Percentiles rank a stretch among this genome's conserved stretches.
Conservation (phyloP, 2,329 filamentous ascomycete genomes). For the Neofusicoccum sp. region DNA sequence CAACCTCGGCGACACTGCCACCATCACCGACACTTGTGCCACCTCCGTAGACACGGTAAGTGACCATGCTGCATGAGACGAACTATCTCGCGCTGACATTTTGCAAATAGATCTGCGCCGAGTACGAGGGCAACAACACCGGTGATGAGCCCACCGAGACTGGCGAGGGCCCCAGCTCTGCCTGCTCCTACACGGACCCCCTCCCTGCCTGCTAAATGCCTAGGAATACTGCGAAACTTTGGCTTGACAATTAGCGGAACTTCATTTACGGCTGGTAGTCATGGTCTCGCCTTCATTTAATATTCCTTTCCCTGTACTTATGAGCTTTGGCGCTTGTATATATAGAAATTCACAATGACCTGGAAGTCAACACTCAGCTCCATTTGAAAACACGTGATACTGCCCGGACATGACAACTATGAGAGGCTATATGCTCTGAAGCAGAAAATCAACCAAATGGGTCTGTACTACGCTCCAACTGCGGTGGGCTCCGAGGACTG, state of each 20-base stretch:
- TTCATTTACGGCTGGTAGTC: background rate
- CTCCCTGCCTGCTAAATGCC: slow-evolving; percentile 3
- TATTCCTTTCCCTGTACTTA: background rate
- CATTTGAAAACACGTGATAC: no score
- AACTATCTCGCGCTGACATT: background rate
- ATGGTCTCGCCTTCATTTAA: background rate
- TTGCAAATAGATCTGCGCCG: slow-evolving; percentile 34
- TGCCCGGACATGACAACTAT: no score
- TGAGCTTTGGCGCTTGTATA: background rate
- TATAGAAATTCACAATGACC: no score
- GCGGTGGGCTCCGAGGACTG: slow-evolving; percentile 32
- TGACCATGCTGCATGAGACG: slow-evolving; percentile 14
- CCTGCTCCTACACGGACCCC: slow-evolving; percentile 33
- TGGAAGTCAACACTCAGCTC: no score
- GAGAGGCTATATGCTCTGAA: slow-evolving; percentile 27
- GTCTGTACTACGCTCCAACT: slow-evolving; percentile 28
- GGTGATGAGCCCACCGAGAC: slow-evolving; percentile 37
- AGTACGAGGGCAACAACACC: slow-evolving; percentile 39
- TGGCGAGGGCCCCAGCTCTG: slow-evolving; percentile 33
- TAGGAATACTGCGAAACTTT: background rate
- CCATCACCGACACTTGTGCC: slow-evolving; percentile 25
- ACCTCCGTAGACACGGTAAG: slow-evolving; percentile 39
- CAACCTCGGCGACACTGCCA: slow-evolving; percentile 48
- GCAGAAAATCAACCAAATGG: slow-evolving; percentile 28
- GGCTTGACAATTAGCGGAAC: background rate